phyloP scores from a whole-genome alignment of 2,329 filamentous ascomycete species.

The Cladophialophora carrionii region DNA sequence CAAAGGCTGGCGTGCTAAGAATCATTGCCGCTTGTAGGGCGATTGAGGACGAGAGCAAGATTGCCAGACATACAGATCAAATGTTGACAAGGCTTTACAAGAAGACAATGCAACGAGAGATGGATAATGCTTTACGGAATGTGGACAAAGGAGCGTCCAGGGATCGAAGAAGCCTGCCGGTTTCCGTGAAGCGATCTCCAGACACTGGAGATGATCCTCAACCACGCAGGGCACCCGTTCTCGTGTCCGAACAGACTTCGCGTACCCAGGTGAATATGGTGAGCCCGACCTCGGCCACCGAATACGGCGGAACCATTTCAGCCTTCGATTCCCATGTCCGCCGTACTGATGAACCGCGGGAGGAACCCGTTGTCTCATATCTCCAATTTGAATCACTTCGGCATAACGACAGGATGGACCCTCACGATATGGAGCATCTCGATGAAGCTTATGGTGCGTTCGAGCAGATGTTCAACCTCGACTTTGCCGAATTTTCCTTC shows the following conservation, averaged over 20 bases:
- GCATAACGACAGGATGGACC: conserved; percentile 13
- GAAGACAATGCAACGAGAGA: conserved; percentile 37
- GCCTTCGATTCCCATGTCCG: conserved; percentile 1
- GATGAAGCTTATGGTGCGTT: conserved; percentile 28
- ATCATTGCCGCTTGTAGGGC: conserved; percentile 40
- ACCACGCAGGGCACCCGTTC: background rate
- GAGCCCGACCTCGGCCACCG: background rate
- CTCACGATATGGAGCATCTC: conserved; percentile 20
- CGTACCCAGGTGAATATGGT: background rate
- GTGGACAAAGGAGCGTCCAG: conserved; percentile 8
- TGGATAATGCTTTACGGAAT: conserved; percentile 28
- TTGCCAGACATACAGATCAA: conserved; percentile 40
- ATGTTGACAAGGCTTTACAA: conserved; percentile 40
- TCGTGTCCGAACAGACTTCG: background rate
- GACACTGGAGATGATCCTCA: background rate
- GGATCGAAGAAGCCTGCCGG: background rate
- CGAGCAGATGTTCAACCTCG: conserved; percentile 27
- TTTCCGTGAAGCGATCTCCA: conserved; percentile 6
- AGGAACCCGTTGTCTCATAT: conserved; percentile 21
- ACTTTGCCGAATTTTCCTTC: conserved; percentile 23
- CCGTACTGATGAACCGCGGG: conserved; percentile 3
- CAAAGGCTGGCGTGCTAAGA: conserved; percentile 41
- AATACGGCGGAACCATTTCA: background rate
- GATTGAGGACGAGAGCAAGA: conserved; percentile 37
- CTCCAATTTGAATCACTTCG: conserved; percentile 24